Base-by-base conservation (phyloP, 2,329 filamentous ascomycete genomes). In the Gremmenia infestans region DNA sequence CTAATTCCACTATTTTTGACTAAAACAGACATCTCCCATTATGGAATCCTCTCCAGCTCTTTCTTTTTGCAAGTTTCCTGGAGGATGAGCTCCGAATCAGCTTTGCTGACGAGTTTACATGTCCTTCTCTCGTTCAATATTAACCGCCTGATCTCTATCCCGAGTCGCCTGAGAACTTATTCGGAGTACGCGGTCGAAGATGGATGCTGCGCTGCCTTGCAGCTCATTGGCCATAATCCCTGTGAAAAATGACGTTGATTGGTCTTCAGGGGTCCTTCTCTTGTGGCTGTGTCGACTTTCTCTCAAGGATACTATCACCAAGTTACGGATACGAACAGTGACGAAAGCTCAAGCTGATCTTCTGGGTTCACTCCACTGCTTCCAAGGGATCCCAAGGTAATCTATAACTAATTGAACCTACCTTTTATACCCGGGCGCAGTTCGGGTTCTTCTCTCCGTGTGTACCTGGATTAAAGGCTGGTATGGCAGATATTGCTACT, bases 241-340 rank as follows among this genome's bases (percentile, higher is more conserved):
- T 50, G 47, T 25, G 4, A 15, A 36, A 23, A 28, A 54, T 54
- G 53, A 54, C 53, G 47, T 50, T 50, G 47, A 54, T 50, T 50
- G 46, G 37, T 17, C 39, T 50, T 14, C 25, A 54, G 37, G 46
- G 46, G 47, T 17, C 46, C 22, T 50, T 54, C 52, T 36, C 8
- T 36, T 37, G 51, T 53, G 51, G 51, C 51, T 46, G 43, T 39
- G 51, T 17, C 19, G 11, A 23, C 19, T 45, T 23, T 45, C 11
- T 23, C 42, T 22, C 42, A 32, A 9, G 28, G 28, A 32, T 32
- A 32, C 28, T 32, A 11, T 11, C 28, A 12, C 28, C 9, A 32
- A 32, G 9, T 32, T 32, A 32, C 25, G 5, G 5, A 25, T 7
- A 25, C 28, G 28, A 12, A 2, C 9, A 32, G 28, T 12, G 28